phyloP scores from a whole-genome alignment of 2,329 filamentous ascomycete genomes.

The Neofusicoccum parvum region DNA sequence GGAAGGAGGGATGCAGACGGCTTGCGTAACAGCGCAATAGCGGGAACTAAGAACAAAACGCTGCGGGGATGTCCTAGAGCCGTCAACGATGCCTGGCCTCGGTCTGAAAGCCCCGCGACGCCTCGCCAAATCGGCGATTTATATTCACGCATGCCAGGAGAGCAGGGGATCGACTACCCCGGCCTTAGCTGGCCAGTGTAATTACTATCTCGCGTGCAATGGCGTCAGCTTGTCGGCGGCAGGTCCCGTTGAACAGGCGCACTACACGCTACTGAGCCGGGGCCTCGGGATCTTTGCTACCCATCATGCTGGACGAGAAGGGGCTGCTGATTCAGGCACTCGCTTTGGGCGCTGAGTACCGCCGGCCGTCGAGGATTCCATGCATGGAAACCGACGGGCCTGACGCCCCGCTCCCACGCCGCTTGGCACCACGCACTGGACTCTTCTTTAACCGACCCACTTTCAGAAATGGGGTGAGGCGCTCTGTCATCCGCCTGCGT shows the following conservation, averaged over 20 bases:
- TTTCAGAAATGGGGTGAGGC: not conserved
- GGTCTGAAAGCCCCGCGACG: not conserved
- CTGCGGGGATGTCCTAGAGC: not conserved
- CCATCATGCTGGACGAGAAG: not conserved
- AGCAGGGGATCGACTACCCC: not conserved
- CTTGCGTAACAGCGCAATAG: not conserved
- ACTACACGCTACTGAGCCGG: not conserved
- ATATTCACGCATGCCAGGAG: not conserved
- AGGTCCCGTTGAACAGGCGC: not conserved
- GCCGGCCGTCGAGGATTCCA: not conserved
- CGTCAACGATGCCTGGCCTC: not conserved
- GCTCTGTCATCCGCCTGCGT: not conserved
- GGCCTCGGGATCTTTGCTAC: not conserved
- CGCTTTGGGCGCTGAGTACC: not conserved
- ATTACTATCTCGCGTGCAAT: not conserved
- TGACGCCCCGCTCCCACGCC: not conserved
- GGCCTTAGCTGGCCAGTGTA: not conserved
- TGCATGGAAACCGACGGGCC: not conserved
- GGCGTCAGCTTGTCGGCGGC: not conserved
- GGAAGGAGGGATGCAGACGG: not conserved
- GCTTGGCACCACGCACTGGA: not conserved
- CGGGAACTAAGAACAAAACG: not conserved
- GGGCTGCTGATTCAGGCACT: not conserved
- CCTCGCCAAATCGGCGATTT: not conserved
- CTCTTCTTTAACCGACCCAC: not conserved